phyloP scores from a whole-genome alignment of 768 basidiomycete species.

The Cyathus striatus region DNA sequence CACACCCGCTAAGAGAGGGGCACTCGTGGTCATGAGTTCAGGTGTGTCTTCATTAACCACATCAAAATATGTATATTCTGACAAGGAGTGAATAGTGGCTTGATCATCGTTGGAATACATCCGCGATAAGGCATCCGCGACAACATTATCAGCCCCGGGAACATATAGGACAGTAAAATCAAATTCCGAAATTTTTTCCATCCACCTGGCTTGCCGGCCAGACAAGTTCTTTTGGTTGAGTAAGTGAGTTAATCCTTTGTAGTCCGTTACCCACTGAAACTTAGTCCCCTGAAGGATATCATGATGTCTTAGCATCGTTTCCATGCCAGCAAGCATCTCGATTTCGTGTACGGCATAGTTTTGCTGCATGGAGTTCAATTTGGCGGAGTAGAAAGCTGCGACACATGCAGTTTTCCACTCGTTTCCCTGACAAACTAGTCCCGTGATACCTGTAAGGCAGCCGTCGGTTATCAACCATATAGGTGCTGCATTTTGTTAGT shows the following conservation, averaged over 20 bases:
- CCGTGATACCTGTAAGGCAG: conserved; percentile 18
- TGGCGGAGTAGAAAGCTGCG: conserved; percentile 25
- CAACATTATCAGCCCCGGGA: too few relatives aligned
- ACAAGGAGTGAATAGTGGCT: conserved; percentile 5
- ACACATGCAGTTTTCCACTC: conserved; percentile 14
- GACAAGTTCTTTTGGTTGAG: conserved; percentile 23
- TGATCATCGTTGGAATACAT: too few relatives aligned
- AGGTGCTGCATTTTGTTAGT: conserved; percentile 6
- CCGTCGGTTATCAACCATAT: too few relatives aligned
- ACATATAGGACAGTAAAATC: too few relatives aligned
- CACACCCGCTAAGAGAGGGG: conserved; percentile 5
- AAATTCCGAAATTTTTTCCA: conserved; percentile 14
- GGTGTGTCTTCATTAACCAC: conserved; percentile 3
- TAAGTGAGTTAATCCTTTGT: conserved; percentile 16
- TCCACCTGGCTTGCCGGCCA: conserved; percentile 24
- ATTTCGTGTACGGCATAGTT: too few relatives aligned
- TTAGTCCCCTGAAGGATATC: too few relatives aligned
- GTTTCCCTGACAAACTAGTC: conserved; percentile 13
- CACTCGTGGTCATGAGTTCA: background rate
- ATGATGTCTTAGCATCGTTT: conserved; percentile 17
- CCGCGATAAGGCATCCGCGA: too few relatives aligned
- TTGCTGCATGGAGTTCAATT: conserved; percentile 22
- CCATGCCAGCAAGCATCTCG: conserved; percentile 25
- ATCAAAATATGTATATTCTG: too few relatives aligned
- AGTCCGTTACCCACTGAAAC: conserved; percentile 24